Conservation (phyloP, 192 early-diverging fungal species). For the Gamsiella multidivaricata region DNA sequence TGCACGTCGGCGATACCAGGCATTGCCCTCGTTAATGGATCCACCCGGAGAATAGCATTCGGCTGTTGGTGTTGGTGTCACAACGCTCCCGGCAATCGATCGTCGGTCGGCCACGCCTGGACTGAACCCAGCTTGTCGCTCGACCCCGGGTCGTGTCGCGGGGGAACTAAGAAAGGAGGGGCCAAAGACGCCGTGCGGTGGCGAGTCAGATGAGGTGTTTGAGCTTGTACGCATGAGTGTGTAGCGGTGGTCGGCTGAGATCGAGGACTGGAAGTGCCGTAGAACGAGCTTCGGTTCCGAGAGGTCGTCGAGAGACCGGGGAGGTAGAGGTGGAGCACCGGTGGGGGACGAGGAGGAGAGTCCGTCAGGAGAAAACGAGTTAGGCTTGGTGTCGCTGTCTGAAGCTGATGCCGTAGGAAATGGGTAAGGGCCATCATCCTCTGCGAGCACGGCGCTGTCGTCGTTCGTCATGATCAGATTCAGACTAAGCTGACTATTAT, state of each 20-base stretch:
- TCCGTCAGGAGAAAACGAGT: not conserved
- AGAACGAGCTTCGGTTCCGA: constrained; percentile 9
- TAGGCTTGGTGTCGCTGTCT: not conserved
- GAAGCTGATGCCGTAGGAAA: not conserved
- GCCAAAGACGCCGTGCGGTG: too few species aligned
- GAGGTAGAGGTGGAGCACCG: not conserved
- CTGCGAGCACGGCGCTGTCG: not conserved
- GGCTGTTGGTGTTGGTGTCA: not conserved
- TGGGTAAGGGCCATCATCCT: constrained; percentile 1
- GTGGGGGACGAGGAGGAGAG: not conserved
- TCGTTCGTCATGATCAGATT: not conserved
- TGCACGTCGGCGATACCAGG: constrained; percentile 36
- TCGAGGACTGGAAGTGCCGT: not conserved
- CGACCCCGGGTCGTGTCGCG: not conserved
- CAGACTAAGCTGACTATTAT: constrained; percentile 25
- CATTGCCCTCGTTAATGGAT: constrained; percentile 29
- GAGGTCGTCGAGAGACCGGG: constrained; percentile 16
- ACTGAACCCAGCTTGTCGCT: constrained; percentile 9
- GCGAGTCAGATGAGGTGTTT: too few species aligned
- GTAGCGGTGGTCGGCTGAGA: constrained; percentile 6
- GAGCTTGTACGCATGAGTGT: not conserved
- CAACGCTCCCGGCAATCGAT: constrained; percentile 5
- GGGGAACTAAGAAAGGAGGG: not conserved
- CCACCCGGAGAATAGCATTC: not conserved
- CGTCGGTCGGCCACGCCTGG: constrained; percentile 4